Conservation (phyloP, 2,329 filamentous ascomycete genomes). For the Magnaporthiopsis incrustans region DNA sequence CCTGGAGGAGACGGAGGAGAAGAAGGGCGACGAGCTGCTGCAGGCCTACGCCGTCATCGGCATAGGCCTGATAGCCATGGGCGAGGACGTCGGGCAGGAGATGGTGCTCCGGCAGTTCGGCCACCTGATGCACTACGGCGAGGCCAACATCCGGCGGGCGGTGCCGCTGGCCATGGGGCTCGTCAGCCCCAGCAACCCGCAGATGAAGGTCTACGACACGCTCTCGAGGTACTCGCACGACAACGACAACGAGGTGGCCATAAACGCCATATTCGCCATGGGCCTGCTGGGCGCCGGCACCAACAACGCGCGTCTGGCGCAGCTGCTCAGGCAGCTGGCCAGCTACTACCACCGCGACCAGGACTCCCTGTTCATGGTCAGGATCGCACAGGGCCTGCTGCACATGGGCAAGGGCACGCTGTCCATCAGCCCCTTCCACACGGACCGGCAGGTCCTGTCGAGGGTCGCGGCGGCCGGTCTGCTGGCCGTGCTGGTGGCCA, state of each 20-base stretch:
- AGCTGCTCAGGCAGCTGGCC: slow-evolving; percentile 86
- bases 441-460: slow-evolving; percentile 90
- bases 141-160: slow-evolving; percentile 91
- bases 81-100: slow-evolving; percentile 95
- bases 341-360: slow-evolving; percentile 98
- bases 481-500: slow-evolving; percentile 79
- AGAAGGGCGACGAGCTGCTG: slow-evolving; percentile 89
- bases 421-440: slow-evolving; percentile 97
- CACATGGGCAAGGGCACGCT: slow-evolving; percentile 99
- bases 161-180: slow-evolving; percentile 95
- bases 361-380: slow-evolving; percentile 97
- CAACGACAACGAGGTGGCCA: slow-evolving; percentile 94
- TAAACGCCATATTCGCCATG: slow-evolving; percentile 99
- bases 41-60: slow-evolving; percentile 95
- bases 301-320: slow-evolving; percentile 93
- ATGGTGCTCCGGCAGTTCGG: slow-evolving; percentile 98
- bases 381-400: slow-evolving; percentile 91
- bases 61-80: slow-evolving; percentile 92
- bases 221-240: slow-evolving; percentile 96
- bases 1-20: slow-evolving; percentile 87
- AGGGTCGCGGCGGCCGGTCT: slow-evolving; percentile 84
- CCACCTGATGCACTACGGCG: slow-evolving; percentile 98
- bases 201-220: slow-evolving; percentile 99
- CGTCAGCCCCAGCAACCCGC: slow-evolving; percentile 93
- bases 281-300: slow-evolving; percentile 92